Evolutionary conservation across 2,329 filamentous ascomycete genomes (phyloP), one percentile per base, ranked within the genome.

Genomic region (Xylaria multiplex): DNA sequence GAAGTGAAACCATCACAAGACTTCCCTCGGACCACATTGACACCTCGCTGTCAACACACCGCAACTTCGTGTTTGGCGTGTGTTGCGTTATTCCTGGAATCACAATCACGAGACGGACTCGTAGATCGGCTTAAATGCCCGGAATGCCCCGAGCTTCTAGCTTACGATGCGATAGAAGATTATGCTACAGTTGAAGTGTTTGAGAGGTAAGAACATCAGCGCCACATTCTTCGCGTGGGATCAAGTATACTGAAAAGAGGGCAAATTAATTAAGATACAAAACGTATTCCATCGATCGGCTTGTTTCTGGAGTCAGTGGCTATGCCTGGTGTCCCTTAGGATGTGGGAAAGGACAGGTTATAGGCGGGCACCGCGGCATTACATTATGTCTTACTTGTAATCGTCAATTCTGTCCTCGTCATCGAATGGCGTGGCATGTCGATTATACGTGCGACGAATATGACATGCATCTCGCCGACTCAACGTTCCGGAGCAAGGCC

Each of bases 251-350:
- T 49, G 8, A 50, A 16, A 8, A 16, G 30, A 16, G 24, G 24
- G 42, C 4, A 64, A 5, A 40, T 1, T n/a, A 48, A 5, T 24
- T 14, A n/a, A 70, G 70, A 40, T 71, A 65, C 27, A 50, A 62
- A 2, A 62, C 30, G 13, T 61, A 54, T 13, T 42, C 19, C n/a
- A 57, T 70, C 4, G 65, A 71, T 2, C 11, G 30, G n/a, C 53
- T 71, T 6, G 22, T 87, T 59, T 78, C 80, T 19, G 72, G 76
- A 22, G 75, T 81, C 1, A 76, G 79, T 0, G 81, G 81, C 37
- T 88, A 87, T 69, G 74, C 81, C 14, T 87, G 84, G 82, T 89
- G 86, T 69, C 80, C 85, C 0, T 24, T 49, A 3, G 78, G 77
- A 2, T 89, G 87, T 70, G 79, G 77, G 8, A 81, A 79, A 0